Evolutionary conservation across 208 protist species (phyloP).

Genomic region (Crithidia acanthocephali): DNA sequence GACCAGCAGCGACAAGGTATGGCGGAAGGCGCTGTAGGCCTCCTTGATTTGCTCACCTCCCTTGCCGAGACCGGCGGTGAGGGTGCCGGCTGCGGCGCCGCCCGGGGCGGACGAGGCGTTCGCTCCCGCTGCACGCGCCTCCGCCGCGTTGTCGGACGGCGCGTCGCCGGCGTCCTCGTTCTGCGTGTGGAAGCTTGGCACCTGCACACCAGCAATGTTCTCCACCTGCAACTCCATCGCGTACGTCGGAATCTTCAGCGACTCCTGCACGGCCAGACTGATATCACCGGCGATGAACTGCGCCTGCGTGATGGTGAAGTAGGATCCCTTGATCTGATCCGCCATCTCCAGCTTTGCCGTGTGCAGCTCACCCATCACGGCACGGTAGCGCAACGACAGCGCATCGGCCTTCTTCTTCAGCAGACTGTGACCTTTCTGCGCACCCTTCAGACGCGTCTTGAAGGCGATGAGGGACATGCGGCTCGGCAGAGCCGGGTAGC

Average conservation of each 20-base stretch:
- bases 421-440: slow-evolving; percentile 98
- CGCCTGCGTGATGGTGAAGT: slow-evolving; percentile 97
- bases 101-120: slow-evolving; percentile 13
- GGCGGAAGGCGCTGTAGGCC: slow-evolving; percentile 86
- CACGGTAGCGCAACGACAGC: slow-evolving; percentile 96
- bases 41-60: slow-evolving; percentile 97
- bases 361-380: slow-evolving; percentile 95
- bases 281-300: slow-evolving; percentile 98
- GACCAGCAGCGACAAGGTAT: slow-evolving; percentile 94
- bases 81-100: slow-evolving; percentile 16
- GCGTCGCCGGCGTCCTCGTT: slow-evolving; percentile 39
- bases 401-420: slow-evolving; percentile 99
- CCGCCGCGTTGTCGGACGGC: slow-evolving; percentile 8
- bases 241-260: slow-evolving; percentile 89
- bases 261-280: slow-evolving; percentile 94
- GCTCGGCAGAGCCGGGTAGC: slow-evolving; percentile 90
- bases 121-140: slow-evolving; percentile 6
- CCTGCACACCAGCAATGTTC: slow-evolving; percentile 98
- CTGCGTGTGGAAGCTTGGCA: slow-evolving; percentile 94
- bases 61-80: slow-evolving; percentile 94
- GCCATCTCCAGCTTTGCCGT: slow-evolving; percentile 87
- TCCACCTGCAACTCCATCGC: slow-evolving; percentile 93
- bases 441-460: slow-evolving; percentile 96
- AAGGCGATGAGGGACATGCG: slow-evolving; percentile 94
- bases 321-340: slow-evolving; percentile 88